Base-by-base conservation (phyloP, 257 asterid genomes). In the Craterostigma plantagineum region DNA sequence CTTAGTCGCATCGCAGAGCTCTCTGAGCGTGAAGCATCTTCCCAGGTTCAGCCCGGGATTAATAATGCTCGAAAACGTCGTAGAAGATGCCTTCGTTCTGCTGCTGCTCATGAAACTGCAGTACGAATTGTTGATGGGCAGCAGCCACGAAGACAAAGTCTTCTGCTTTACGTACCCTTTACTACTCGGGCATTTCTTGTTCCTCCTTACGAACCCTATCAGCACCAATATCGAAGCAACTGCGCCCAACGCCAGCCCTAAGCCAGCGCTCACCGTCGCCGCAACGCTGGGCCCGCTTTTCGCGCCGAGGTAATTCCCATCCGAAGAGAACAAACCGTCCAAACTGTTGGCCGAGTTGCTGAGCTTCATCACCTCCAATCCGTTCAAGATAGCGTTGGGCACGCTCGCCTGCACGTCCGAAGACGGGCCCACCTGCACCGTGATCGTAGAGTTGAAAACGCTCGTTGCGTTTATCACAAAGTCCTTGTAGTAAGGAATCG, bases 101-200 rank as follows among this genome's bases (percentile, higher is more conserved):
- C 65, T 79, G 54, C 65, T 79, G 0, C 93, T 71, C 61, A 79
- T 35, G 85, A 82, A 82, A 50, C 86, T 87, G 45, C 76, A 68
- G 38, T 73, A 69, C 54, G 70, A 76, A 9, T 75, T 54, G 55
- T 64, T 73, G 1, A 82, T 71, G 54, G 93, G 92, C 9, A 69
- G 71, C 17, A 82, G 80, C 98, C 98, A 82, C 1, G 98, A 87
- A 0, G 95, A 68, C 61, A 79, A 72, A 6, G 92, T 82, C 46
- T 56, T 82, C 30, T 79, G 93, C 60, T 68, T 87, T 55, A 54
- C 43, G 46, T 77, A 87, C 3, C 79, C 91, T 42, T 57, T 76
- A 44, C 82, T 70, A 51, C 61, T 63, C 44, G 1, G 69, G 7
- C 33, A 14, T 43, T 7, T 8, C 8, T 10, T 43, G 11, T 8